Conservation (phyloP, 805 yeast species). For the Monosporozyma yasuniensis region DNA sequence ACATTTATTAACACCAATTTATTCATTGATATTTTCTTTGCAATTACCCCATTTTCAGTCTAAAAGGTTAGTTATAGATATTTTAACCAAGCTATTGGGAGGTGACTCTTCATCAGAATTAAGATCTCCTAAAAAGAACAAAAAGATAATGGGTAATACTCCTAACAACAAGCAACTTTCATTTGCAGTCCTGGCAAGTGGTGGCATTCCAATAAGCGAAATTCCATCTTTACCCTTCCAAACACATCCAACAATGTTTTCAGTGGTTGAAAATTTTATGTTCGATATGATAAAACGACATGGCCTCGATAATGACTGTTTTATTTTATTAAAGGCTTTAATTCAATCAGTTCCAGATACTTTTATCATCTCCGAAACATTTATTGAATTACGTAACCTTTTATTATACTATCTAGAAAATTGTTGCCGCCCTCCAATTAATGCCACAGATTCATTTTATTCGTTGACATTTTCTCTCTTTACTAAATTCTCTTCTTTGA, state of each 20-base stretch:
- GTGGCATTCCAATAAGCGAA: constrained; percentile 4
- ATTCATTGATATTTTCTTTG: constrained; percentile 1
- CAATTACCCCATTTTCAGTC: neutral
- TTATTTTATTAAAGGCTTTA: neutral
- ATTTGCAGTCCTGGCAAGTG: constrained; percentile 20
- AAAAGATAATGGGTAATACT: neutral
- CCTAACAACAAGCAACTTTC: constrained; percentile 1
- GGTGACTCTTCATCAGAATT: neutral
- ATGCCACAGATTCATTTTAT: neutral
- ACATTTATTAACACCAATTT: constrained; percentile 13
- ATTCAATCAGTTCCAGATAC: neutral
- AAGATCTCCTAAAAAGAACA: neutral
- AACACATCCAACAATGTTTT: neutral
- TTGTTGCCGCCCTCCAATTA: neutral
- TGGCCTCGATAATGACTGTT: neutral
- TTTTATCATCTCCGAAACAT: neutral
- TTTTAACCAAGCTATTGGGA: neutral
- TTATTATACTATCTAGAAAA: neutral
- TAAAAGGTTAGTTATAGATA: constrained; percentile 3
- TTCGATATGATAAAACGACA: neutral
- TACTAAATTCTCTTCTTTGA: neutral
- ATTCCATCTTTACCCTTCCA: neutral
- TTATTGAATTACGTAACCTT: neutral
- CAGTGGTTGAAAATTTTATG: neutral
- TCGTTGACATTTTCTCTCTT: neutral